Percentiles rank a stretch among this genome's conserved stretches.
These are phyloP conservation scores for Leccinellum albellum DNA, from an alignment of 768 basidiomycete species.

Conservation along the genomic window DNA sequence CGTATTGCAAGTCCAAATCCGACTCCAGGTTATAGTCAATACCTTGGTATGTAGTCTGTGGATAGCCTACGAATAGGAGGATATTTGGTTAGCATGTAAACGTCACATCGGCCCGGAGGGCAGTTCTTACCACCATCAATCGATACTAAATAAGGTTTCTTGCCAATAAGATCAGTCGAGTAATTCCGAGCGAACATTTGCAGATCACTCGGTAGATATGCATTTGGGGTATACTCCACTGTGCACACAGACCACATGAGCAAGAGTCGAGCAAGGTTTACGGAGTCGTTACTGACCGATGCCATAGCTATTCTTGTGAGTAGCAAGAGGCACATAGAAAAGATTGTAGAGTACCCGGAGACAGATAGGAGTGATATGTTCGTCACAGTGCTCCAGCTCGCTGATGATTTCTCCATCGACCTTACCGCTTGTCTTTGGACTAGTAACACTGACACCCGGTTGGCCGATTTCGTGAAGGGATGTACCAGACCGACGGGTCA, in stretches of 20 bases:
- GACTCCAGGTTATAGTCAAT: slow-evolving; percentile 28
- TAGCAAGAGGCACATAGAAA: slow-evolving; percentile 24
- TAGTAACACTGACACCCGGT: slow-evolving; percentile 6
- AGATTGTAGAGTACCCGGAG: slow-evolving; percentile 26
- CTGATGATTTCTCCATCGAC: slow-evolving; percentile 6
- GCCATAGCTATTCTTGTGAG: slow-evolving; percentile 31
- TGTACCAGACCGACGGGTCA: slow-evolving; percentile 14
- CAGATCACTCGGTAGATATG: slow-evolving; percentile 30
- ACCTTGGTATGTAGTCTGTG: slow-evolving; percentile 18
- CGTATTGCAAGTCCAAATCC: slow-evolving; percentile 31
- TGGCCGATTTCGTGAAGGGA: slow-evolving; percentile 14
- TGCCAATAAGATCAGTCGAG: slow-evolving; percentile 20
- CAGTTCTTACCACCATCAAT: slow-evolving; percentile 34
- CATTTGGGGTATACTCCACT: slow-evolving; percentile 36
- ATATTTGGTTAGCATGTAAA: neutral
- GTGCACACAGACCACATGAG: neutral
- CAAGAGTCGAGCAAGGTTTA: too few species aligned
- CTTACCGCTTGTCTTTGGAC: slow-evolving; percentile 15
- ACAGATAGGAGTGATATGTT: slow-evolving; percentile 31
- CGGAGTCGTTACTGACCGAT: slow-evolving; percentile 19
- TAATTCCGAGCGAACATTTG: slow-evolving; percentile 30
- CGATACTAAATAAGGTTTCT: slow-evolving; percentile 28
- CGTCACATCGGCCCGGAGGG: neutral
- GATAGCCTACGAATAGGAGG: slow-evolving; percentile 15
- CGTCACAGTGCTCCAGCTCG: slow-evolving; percentile 20